A percentile compares a stretch with the other conserved stretches of the same genome.
These are phyloP conservation scores for Pestalotiopsis sp. DNA, from an alignment of 2,329 filamentous ascomycete genomes.

Conservation along the genomic window DNA sequence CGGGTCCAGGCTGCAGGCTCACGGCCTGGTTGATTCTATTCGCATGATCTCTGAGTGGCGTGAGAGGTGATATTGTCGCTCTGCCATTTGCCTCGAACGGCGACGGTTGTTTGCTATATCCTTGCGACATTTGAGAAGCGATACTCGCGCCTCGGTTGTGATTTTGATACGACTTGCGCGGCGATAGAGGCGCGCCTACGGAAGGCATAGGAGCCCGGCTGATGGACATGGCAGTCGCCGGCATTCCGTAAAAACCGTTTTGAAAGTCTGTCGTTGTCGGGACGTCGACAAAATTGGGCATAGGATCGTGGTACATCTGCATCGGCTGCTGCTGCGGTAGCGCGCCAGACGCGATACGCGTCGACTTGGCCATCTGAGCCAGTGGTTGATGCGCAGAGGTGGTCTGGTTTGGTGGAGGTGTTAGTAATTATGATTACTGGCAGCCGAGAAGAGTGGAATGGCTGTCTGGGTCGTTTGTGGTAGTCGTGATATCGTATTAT, in stretches of 20 bases:
- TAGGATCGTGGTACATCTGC: no score
- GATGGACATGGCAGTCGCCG: conserved; percentile 41
- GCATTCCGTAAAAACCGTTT: conserved; percentile 49
- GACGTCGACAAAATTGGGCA: not conserved
- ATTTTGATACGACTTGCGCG: conserved; percentile 47
- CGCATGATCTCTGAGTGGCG: conserved; percentile 56
- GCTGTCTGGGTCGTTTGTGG: not conserved
- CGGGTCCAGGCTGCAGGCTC: conserved; percentile 56
- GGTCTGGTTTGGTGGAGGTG: not conserved
- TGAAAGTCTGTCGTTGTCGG: conserved; percentile 34
- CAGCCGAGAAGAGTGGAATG: conserved; percentile 4
- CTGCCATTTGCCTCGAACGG: conserved; percentile 65
- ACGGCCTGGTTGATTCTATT: conserved; percentile 69
- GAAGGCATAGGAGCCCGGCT: conserved; percentile 59
- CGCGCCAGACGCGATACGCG: conserved; percentile 44
- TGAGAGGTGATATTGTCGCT: conserved; percentile 58
- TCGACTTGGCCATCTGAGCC: conserved; percentile 56
- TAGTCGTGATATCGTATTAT: conserved; percentile 7
- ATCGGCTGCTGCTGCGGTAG: conserved; percentile 46
- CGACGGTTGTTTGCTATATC: conserved; percentile 58
- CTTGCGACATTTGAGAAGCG: conserved; percentile 63
- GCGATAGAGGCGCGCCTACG: conserved; percentile 39
- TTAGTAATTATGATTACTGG: not conserved
- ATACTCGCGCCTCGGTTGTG: conserved; percentile 59
- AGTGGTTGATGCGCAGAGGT: conserved; percentile 10